These are phyloP conservation scores for Tetrastigma voinierianum DNA, from an alignment of 164 flowering plant species.

Conservation along the genomic window DNA sequence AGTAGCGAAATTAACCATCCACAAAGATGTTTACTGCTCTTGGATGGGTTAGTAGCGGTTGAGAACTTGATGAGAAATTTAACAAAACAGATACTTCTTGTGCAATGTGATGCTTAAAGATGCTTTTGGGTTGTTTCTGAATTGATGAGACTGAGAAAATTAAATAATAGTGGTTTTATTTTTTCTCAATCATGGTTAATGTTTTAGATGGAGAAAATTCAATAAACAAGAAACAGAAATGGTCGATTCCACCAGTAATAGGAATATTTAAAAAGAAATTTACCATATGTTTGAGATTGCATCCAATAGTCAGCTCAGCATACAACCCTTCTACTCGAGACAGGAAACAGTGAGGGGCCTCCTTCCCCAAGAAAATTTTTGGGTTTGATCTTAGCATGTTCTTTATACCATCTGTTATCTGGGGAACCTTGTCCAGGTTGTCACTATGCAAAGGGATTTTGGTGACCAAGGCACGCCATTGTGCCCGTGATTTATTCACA, in stretches of 20 bases:
- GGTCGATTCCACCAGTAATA: neutral
- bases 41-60: too few relatives aligned
- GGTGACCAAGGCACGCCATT: conserved; percentile 58
- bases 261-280: neutral
- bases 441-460: conserved; percentile 64
- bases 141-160: too few relatives aligned
- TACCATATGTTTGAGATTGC: conserved; percentile 81
- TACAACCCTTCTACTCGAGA: conserved; percentile 67
- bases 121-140: neutral
- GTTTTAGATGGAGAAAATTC: neutral
- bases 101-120: neutral
- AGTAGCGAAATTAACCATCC: neutral
- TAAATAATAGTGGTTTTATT: too few relatives aligned
- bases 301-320: conserved; percentile 81
- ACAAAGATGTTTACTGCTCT: too few relatives aligned
- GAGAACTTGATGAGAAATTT: too few relatives aligned
- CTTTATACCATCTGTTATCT: conserved; percentile 69
- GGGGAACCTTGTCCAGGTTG: conserved; percentile 65
- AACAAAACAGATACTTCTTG: neutral
- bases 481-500: conserved; percentile 90
- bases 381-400: conserved; percentile 59
- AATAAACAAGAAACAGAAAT: neutral
- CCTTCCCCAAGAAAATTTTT: conserved; percentile 69
- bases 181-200: too few relatives aligned
- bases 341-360: conserved; percentile 84